These are phyloP conservation scores for Cenchrus fungigraminus DNA, from an alignment of 176 grass and related monocot genomes.

Conservation along the genomic window DNA sequence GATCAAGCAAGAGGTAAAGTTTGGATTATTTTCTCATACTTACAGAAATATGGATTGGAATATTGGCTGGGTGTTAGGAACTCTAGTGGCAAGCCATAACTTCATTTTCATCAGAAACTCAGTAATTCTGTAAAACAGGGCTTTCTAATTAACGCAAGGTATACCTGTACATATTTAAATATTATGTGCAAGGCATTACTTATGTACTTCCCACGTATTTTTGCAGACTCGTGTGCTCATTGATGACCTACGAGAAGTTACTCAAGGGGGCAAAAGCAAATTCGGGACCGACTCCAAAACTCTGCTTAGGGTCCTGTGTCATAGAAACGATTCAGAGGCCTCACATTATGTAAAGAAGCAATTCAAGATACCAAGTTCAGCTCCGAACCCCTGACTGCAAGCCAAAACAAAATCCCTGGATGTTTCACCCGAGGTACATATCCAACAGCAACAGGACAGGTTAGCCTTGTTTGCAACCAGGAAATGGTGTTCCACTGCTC, in stretches of 20 bases:
- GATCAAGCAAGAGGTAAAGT: slow-evolving; percentile 83
- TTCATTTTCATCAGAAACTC: not conserved
- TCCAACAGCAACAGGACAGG: slow-evolving; percentile 12
- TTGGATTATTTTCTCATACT: slow-evolving; percentile 28
- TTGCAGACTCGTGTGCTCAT: slow-evolving; percentile 83
- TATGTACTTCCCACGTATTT: slow-evolving; percentile 21
- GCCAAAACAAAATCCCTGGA: slow-evolving; percentile 17
- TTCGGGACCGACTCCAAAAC: slow-evolving; percentile 77
- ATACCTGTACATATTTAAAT: not conserved
- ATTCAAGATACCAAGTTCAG: slow-evolving; percentile 95
- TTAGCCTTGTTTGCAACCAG: slow-evolving; percentile 18
- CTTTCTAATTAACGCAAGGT: not conserved
- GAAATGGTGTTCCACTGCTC: slow-evolving; percentile 6
- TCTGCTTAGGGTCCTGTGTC: slow-evolving; percentile 87
- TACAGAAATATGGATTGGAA: not conserved
- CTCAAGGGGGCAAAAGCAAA: slow-evolving; percentile 89
- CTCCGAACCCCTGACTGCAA: slow-evolving; percentile 49
- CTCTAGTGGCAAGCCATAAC: not conserved
- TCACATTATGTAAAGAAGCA: slow-evolving; percentile 99
- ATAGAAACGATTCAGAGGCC: slow-evolving; percentile 95
- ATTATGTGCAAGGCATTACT: slow-evolving; percentile 13
- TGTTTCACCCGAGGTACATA: slow-evolving; percentile 20
- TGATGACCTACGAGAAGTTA: slow-evolving; percentile 84
- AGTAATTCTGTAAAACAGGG: not conserved
- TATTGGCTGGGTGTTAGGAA: not conserved